A percentile compares a stretch with the other conserved stretches of the same genome.
Conservation (phyloP, 805 yeast genomes). For the Candida piceae region DNA sequence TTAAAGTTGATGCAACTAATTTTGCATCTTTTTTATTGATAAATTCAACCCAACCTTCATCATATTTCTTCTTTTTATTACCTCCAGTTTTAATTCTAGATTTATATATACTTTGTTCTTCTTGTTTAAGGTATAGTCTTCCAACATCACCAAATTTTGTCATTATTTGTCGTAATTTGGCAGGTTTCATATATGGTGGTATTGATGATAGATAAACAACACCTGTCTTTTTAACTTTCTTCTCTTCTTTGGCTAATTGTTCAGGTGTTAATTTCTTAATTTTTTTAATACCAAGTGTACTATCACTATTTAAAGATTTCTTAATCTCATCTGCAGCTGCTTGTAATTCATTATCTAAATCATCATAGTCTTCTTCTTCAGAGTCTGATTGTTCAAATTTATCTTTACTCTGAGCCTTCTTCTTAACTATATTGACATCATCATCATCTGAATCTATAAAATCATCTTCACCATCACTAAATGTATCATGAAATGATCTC, state of each 20-base stretch:
- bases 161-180: constrained; percentile 77
- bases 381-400: constrained; percentile 7
- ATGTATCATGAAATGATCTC: constrained; percentile 9
- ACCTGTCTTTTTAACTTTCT: constrained; percentile 67
- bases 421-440: constrained; percentile 7
- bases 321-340: constrained; percentile 11
- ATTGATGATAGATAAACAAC: constrained; percentile 87
- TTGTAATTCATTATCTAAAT: constrained; percentile 7
- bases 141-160: constrained; percentile 84
- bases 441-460: constrained; percentile 5
- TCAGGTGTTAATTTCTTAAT: constrained; percentile 54
- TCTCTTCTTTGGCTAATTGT: constrained; percentile 49
- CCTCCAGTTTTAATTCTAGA: constrained; percentile 83
- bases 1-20: constrained; percentile 76
- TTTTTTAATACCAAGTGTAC: constrained; percentile 34
- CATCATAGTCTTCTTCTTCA: constrained; percentile 11
- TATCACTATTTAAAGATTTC: constrained; percentile 10
- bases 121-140: constrained; percentile 82
- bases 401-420: constrained; percentile 8
- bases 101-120: constrained; percentile 59
- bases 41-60: constrained; percentile 98
- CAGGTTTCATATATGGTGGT: constrained; percentile 97
- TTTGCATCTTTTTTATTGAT: constrained; percentile 81
- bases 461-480: constrained; percentile 12
- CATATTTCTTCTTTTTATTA: constrained; percentile 78